Base-by-base conservation (phyloP, 257 asterid species). In the Anisodus tanguticus region DNA sequence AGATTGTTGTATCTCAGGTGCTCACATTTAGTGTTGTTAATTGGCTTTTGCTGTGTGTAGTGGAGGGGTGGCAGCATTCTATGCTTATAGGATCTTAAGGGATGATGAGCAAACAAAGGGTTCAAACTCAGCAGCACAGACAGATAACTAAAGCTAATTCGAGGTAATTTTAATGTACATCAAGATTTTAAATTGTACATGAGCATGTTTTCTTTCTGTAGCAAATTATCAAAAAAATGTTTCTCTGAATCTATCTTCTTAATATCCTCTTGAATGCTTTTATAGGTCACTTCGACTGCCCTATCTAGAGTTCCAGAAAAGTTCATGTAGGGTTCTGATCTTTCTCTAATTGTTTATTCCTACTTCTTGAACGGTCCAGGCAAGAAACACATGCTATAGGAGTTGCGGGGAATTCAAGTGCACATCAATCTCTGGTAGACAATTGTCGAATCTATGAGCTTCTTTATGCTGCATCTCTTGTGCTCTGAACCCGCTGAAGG, bases 21-120 rank as follows among this genome's bases (percentile, higher is more conserved):
- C 81, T 77, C 31, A 53, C 81, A 22, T 77, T 31, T 53, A 26
- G 64, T 54, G 59, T 53, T 77, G 47, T 53, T 54, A 31, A 59
- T 53, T 31, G 81, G 31, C 15, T 37, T 86, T 81, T 86, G 83
- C 72, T 55, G 76, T 81, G 53, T 91, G 92, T 95, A 95, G 99
- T 88, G 98, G 97, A 17, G 94, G 92, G 80, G 91, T 93, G 84
- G 90, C 86, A 76, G 95, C 94, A 63, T 96, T 95, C 97, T 96
- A 89, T 82, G 89, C 90, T 62, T 93, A 93, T 87, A 91, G 98
- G 91, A 89, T 91, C 85, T 26, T 88, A 35, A 91, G n/a, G 64
- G 97, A 92, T 62, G 88, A 94, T 79, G 92, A 87, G 69, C 93
- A 87, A 80, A 78, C 91, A 0, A 87, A 91, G 81, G 92, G 86